Conservation (phyloP, 2,329 filamentous ascomycete species). For the Berkeleyomyces rouxiae region DNA sequence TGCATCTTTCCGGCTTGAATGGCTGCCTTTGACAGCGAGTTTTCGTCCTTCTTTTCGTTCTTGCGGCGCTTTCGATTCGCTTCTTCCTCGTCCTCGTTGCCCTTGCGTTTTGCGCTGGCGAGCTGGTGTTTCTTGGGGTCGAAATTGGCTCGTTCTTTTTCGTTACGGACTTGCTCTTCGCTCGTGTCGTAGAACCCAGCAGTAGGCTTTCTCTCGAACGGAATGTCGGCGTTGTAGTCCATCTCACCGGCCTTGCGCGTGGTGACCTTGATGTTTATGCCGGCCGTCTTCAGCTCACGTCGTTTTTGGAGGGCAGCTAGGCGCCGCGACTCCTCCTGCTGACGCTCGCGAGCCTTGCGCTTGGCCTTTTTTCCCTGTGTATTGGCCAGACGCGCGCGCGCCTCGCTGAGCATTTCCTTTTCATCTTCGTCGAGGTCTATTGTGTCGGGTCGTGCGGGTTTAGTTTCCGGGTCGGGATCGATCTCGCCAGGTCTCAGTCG, state of each 20-base stretch:
- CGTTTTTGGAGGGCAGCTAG: slow-evolving; percentile 87
- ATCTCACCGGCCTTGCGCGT: slow-evolving; percentile 91
- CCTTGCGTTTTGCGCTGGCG: slow-evolving; percentile 71
- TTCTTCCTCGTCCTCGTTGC: slow-evolving; percentile 68
- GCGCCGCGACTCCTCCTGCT: slow-evolving; percentile 84
- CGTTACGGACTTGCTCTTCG: slow-evolving; percentile 67
- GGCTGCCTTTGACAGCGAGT: slow-evolving; percentile 61
- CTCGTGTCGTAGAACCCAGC: slow-evolving; percentile 84
- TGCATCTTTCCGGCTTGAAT: slow-evolving; percentile 89
- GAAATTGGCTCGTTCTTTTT: slow-evolving; percentile 67
- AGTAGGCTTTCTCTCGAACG: slow-evolving; percentile 83
- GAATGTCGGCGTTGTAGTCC: slow-evolving; percentile 99
- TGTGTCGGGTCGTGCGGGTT: slow-evolving; percentile 86
- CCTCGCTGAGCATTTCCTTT: slow-evolving; percentile 98
- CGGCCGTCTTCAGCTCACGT: slow-evolving; percentile 88
- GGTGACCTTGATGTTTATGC: slow-evolving; percentile 92
- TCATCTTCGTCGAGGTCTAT: slow-evolving; percentile 98
- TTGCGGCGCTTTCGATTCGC: slow-evolving; percentile 75
- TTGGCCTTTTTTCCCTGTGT: slow-evolving; percentile 99
- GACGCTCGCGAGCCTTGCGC: slow-evolving; percentile 85
- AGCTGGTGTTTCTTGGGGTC: slow-evolving; percentile 87
- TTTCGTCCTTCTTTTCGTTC: slow-evolving; percentile 62
- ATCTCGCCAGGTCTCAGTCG: slow-evolving; percentile 80
- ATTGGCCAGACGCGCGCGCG: slow-evolving; percentile 86
- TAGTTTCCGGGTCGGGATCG: slow-evolving; percentile 93